Percentiles rank a stretch among this genome's conserved stretches.
These are phyloP conservation scores for Leccinum subrobustum DNA, from an alignment of 1,284 basidiomycete genomes.

Conservation along the genomic window DNA sequence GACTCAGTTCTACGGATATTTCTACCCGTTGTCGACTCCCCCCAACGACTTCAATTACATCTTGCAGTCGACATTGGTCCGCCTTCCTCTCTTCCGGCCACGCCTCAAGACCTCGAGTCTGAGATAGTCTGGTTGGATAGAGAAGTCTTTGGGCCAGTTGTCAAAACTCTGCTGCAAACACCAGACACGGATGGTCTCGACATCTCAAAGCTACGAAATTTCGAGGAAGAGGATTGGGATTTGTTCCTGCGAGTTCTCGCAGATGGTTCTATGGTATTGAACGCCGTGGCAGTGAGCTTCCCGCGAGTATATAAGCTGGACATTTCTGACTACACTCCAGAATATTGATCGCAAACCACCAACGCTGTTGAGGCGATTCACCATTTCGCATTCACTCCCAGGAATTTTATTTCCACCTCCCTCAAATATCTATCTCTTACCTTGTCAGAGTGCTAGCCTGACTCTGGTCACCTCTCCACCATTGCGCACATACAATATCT, in stretches of 20 bases:
- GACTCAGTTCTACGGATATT: conserved; percentile 82
- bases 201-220: conserved; percentile 51
- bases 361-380: conserved; percentile 77
- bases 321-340: conserved; percentile 37
- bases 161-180: conserved; percentile 41
- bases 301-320: background rate
- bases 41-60: conserved; percentile 82
- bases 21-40: conserved; percentile 83
- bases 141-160: conserved; percentile 49
- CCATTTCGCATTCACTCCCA: conserved; percentile 61
- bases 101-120: conserved; percentile 38
- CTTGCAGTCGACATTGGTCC: conserved; percentile 67
- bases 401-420: conserved; percentile 46
- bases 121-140: conserved; percentile 64
- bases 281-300: conserved; percentile 67
- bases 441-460: conserved; percentile 44
- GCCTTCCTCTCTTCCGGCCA: conserved; percentile 40
- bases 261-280: conserved; percentile 71
- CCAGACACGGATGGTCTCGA: conserved; percentile 37
- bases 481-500: conserved; percentile 55
- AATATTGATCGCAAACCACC: conserved; percentile 90
- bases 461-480: conserved; percentile 62
- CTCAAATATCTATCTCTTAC: conserved; percentile 52
- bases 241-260: conserved; percentile 70
- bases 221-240: conserved; percentile 74